Percentiles rank a stretch among this genome's conserved stretches.
Evolutionary conservation across 2,329 filamentous ascomycete species (phyloP).

Genomic region (Domatiomyces catenatus): DNA sequence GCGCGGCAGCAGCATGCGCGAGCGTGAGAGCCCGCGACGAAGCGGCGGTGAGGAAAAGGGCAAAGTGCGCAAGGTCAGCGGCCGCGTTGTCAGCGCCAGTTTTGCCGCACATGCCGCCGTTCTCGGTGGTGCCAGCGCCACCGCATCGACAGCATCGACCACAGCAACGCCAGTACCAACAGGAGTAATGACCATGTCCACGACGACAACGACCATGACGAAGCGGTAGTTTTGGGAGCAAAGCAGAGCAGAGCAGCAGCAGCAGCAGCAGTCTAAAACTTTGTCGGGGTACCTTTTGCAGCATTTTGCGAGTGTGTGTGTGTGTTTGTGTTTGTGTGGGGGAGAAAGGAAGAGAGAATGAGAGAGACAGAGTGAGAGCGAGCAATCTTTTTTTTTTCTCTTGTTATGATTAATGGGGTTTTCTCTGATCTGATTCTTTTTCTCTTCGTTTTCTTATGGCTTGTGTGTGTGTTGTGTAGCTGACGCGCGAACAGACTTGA

Average conservation of each 20-base stretch:
- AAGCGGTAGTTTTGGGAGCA: background rate
- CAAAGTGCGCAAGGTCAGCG: conserved; percentile 31
- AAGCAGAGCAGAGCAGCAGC: background rate
- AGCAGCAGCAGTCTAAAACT: background rate
- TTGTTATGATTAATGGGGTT: background rate
- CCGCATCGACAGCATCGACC: background rate
- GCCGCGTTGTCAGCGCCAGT: conserved; percentile 29
- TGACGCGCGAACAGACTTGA: too few relatives aligned
- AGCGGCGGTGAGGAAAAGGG: conserved; percentile 17
- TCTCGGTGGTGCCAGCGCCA: background rate
- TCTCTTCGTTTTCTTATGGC: background rate
- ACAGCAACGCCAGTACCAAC: too few relatives aligned
- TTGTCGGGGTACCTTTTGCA: background rate
- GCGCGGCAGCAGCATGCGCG: conserved; percentile 6
- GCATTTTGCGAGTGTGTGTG: background rate
- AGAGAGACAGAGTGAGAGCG: too few relatives aligned
- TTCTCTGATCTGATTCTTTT: background rate
- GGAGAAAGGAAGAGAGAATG: too few relatives aligned
- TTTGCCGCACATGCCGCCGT: background rate
- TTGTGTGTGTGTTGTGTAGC: too few relatives aligned
- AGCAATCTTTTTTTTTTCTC: background rate
- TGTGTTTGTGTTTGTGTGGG: too few relatives aligned
- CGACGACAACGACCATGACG: background rate
- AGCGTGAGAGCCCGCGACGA: conserved; percentile 15
- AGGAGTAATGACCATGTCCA: background rate